A percentile compares a stretch with the other conserved stretches of the same genome.
These are phyloP conservation scores for Fraxinus sp. DNA, from an alignment of 305 asterid species.

Conservation along the genomic window DNA sequence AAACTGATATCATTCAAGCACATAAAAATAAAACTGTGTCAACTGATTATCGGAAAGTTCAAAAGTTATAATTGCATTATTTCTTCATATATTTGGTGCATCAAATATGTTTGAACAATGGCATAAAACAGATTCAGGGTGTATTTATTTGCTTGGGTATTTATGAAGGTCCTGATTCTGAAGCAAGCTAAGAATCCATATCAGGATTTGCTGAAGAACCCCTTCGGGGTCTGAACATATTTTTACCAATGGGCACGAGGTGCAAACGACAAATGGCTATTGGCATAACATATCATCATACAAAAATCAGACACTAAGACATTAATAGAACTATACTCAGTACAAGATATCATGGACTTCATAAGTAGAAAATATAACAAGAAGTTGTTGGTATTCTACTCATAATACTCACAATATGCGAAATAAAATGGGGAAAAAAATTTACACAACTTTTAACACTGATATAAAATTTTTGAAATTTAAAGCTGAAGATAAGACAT, in stretches of 20 bases:
- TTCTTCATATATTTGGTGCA: background rate
- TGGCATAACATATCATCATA: background rate
- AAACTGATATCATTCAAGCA: background rate
- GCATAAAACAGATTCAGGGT: background rate
- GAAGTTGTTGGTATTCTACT: background rate
- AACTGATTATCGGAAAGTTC: background rate
- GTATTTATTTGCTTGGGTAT: background rate
- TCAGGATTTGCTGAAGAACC: background rate
- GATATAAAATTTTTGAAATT: background rate
- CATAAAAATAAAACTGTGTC: conserved; percentile 7
- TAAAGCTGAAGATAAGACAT: background rate
- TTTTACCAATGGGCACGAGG: background rate
- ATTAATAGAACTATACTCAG: background rate
- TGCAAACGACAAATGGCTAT: background rate
- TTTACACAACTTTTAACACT: background rate
- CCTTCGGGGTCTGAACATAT: background rate
- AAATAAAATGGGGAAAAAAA: background rate
- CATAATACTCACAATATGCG: background rate
- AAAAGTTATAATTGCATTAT: conserved; percentile 7
- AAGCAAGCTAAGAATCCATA: background rate
- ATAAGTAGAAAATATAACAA: background rate
- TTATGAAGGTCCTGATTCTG: background rate
- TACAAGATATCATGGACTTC: background rate
- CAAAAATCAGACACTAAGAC: background rate
- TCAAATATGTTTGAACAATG: background rate